Conservation (phyloP, 768 basidiomycete species). For the Exsudoporus frostii region DNA sequence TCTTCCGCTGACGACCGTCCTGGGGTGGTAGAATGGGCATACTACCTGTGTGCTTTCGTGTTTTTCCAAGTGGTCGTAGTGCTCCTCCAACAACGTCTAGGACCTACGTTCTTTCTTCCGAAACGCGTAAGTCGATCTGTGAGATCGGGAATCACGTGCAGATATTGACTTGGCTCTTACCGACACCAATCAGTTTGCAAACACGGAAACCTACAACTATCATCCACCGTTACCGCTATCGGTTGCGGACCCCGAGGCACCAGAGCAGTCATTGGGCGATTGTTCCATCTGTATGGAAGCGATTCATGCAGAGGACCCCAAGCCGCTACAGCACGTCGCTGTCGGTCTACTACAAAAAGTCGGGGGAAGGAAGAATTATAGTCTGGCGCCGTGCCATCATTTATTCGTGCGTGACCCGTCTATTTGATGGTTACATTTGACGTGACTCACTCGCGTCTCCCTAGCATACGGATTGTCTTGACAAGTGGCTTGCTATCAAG, state of each 20-base stretch:
- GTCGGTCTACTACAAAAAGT: constrained; percentile 38
- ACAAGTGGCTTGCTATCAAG: constrained; percentile 82
- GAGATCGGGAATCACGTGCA: neutral
- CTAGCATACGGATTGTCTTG: constrained; percentile 84
- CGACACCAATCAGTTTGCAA: constrained; percentile 46
- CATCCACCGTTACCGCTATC: constrained; percentile 67
- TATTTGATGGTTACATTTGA: neutral
- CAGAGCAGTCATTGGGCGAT: constrained; percentile 75
- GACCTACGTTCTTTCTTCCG: constrained; percentile 84
- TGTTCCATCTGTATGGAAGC: constrained; percentile 94
- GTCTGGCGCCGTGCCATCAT: constrained; percentile 87
- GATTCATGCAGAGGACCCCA: constrained; percentile 53
- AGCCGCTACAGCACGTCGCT: constrained; percentile 34
- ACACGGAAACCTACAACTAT: constrained; percentile 72
- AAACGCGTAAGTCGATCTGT: constrained; percentile 44
- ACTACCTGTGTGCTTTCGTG: constrained; percentile 56
- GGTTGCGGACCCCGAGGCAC: constrained; percentile 67
- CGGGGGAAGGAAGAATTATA: constrained; percentile 61
- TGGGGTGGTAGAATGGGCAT: constrained; percentile 56
- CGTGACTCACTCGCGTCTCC: neutral
- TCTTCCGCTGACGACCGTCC: neutral
- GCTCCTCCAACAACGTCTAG: constrained; percentile 70
- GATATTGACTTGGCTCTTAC: neutral
- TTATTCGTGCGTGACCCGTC: constrained; percentile 59
- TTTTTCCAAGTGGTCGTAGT: constrained; percentile 59